Evolutionary conservation across 177 flowering plant genomes (phyloP), one percentile per base, ranked within the genome.

Genomic region (Vitis hybrid): DNA sequence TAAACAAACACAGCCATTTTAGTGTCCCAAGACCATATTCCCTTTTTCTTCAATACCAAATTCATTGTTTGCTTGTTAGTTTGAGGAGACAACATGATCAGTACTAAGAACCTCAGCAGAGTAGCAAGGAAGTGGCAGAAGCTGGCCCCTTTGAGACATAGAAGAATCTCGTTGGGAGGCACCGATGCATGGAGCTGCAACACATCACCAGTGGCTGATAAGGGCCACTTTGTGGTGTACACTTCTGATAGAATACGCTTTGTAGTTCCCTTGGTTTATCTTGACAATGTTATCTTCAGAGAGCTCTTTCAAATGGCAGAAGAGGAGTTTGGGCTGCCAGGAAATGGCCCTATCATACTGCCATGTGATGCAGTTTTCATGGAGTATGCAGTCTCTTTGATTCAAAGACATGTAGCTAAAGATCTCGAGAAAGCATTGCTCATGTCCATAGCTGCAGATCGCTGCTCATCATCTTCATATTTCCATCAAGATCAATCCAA

Each of bases 291-390:
- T 0, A 21, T 78, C 21, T 62, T 74, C 9, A 57, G 66, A 30
- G 62, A 78, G 66, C 77, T 78, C 9, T 46, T 75, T 11, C 49
- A 15, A 35, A 75, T 75, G 70, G 66, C 78, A 10, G 78, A 80
- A 48, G 80, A 75, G 3, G 81, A 77, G 66, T 80, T 77, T 67
- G 81, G 85, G n/a, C 14, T 71, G 13, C 67, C 79, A 3, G 30
- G 62, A 1, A 6, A 70, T 16, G 79, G 79, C 12, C 81, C 81
- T 1, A 72, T 80, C 35, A 77, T 49, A 12, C 58, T 83, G 62
- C 82, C 79, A 1, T 76, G 80, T 70, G 82, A 76, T 48, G 61
- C 78, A 7, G 21, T 16, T 0, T 49, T 78, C 19, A 52, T 79
- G 72, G 63, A 70, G 52, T 73, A 82, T 64, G 66, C 69, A 27